phyloP scores from a whole-genome alignment of 2,329 filamentous ascomycete species.

The Dactylellina parvicollis region DNA sequence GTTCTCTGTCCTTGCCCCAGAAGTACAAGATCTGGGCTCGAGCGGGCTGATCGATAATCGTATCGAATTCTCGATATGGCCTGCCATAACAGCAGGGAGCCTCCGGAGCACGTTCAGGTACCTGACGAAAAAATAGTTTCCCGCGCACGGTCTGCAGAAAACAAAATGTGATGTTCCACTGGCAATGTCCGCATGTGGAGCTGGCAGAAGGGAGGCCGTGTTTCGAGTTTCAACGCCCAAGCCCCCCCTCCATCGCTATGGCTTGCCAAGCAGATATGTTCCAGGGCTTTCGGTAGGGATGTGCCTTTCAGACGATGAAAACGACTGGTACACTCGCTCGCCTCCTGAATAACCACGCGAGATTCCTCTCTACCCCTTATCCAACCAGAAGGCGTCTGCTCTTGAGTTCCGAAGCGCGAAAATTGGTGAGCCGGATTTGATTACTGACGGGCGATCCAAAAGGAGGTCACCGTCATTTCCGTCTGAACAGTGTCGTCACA shows the following conservation, averaged over 20 bases:
- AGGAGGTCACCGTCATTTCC: not conserved
- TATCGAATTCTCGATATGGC: slow-evolving; percentile 6
- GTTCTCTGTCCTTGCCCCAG: not conserved
- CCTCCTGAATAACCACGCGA: slow-evolving; percentile 40
- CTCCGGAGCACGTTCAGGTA: too few relatives aligned
- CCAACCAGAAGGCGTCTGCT: not conserved
- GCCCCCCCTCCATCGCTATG: slow-evolving; percentile 14
- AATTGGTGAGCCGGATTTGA: slow-evolving; percentile 10
- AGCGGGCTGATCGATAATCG: slow-evolving; percentile 13
- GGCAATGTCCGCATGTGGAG: slow-evolving; percentile 25
- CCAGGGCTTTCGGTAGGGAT: slow-evolving; percentile 17
- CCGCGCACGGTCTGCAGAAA: slow-evolving; percentile 23
- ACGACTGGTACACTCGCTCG: slow-evolving; percentile 22
- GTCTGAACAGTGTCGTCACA: not conserved
- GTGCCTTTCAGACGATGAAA: slow-evolving; percentile 6
- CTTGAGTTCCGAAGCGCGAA: slow-evolving; percentile 39
- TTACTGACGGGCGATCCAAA: not conserved
- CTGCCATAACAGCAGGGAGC: not conserved
- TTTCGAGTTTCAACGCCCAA: slow-evolving; percentile 24
- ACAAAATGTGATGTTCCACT: not conserved
- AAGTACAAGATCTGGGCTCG: slow-evolving; percentile 1
- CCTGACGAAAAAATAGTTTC: not conserved
- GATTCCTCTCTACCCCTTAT: slow-evolving; percentile 29
- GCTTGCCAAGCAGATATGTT: slow-evolving; percentile 15
- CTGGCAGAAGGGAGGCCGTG: slow-evolving; percentile 18